phyloP scores from a whole-genome alignment of 371 early-diverging fungal genomes.

The Choanephora cucurbitarum region DNA sequence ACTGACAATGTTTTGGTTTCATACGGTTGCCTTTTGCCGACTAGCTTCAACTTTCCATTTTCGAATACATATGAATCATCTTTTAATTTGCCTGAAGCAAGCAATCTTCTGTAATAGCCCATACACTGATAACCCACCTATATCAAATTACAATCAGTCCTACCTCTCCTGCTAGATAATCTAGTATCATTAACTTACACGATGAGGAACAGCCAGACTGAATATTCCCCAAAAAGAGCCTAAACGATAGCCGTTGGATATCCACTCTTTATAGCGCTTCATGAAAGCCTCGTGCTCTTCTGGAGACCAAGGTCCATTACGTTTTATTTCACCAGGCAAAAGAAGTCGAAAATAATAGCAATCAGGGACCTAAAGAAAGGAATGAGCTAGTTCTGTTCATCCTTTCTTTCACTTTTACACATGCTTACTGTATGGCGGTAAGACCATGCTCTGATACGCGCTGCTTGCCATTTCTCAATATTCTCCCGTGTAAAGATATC shows the following conservation, averaged over 20 bases:
- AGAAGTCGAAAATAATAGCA: slow-evolving; percentile 76
- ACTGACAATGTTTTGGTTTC: slow-evolving; percentile 35
- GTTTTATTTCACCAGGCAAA: slow-evolving; percentile 59
- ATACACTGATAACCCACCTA: slow-evolving; percentile 70
- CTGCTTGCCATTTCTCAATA: slow-evolving; percentile 60
- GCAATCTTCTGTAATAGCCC: slow-evolving; percentile 58
- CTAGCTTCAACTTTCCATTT: slow-evolving; percentile 56
- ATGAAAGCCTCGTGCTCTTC: slow-evolving; percentile 55
- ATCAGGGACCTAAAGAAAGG: slow-evolving; percentile 65
- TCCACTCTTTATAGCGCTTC: slow-evolving; percentile 59
- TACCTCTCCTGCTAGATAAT: no score
- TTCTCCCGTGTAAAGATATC: slow-evolving; percentile 55
- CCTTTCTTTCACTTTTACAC: not conserved
- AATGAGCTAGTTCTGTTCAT: no score
- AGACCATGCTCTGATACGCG: slow-evolving; percentile 67
- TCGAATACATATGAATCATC: slow-evolving; percentile 55
- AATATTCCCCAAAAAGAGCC: slow-evolving; percentile 67
- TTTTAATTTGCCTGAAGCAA: slow-evolving; percentile 46
- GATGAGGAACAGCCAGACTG: slow-evolving; percentile 56
- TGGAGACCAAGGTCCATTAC: slow-evolving; percentile 56
- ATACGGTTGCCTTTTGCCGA: slow-evolving; percentile 38
- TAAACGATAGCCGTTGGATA: slow-evolving; percentile 47
- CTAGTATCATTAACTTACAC: slow-evolving; percentile 33
- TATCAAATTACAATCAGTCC: no score
- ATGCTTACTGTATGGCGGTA: slow-evolving; percentile 39